Evolutionary conservation across 2,329 filamentous ascomycete species (phyloP), one percentile per base, ranked within the genome.

Genomic region (Dactylella cylindrospora): DNA sequence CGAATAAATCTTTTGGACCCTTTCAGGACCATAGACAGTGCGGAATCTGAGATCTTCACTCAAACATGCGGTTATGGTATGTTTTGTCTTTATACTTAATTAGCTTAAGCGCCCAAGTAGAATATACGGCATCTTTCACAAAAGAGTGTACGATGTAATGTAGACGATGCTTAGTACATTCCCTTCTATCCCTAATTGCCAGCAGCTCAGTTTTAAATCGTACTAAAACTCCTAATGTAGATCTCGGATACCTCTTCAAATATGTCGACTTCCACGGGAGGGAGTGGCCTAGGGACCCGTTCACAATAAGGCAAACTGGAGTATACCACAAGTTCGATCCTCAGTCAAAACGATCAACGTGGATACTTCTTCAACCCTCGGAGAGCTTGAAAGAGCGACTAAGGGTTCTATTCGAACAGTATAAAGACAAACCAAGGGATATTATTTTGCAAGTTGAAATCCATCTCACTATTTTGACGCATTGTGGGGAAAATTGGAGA

Each of bases 311-410:
- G 10, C 55, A 61, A 28, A 61, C 55, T 1, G 55, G 55, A 9
- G 55, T 61, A 23, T 61, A 61, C 20, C 55, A 61, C 19, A 61
- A 53, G 44, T 61, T 47, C 41, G 55, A 53, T 25, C 55, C 55
- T 6, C 55, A 61, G 12, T 41, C 40, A 4, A 61, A 53, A 36
- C 38, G 43, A 38, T 46, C 55, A 3, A 25, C 49, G 12, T 61
- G 55, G 55, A 61, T 61, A 40, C 53, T 61, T 20, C 23, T 61
- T 6, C 55, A 61, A 20, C 41, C 47, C 5, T 53, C 55, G 3
- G 47, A 53, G 33, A 49, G 47, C 17, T 31, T 61, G 4, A 61
- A 61, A 23, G 55, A 61, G 19, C 40, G 47, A 15, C 36, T 61
- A 6, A 43, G 44, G 15, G 35, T 36, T 22, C 28, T 61, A 2